Base-by-base conservation (phyloP, 2,329 filamentous ascomycete species). In the Verruconis gallopava region DNA sequence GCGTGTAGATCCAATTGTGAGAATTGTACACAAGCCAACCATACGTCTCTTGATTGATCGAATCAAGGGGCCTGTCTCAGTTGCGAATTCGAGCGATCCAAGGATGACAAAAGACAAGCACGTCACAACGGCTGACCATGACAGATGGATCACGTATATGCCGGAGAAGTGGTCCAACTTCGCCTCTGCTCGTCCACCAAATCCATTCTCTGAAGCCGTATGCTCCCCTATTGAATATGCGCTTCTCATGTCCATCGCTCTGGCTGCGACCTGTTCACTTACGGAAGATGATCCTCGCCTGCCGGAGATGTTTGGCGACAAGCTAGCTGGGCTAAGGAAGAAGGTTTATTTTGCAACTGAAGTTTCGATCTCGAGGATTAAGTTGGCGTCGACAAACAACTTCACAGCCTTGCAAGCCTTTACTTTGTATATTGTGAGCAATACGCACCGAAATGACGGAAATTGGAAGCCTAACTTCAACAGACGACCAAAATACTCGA, bases 391-490 rank as follows among this genome's bases (percentile, higher is more conserved):
- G 13, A 40, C 21, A 2, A 18, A 30, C 4, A 28, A 40, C 15
- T 22, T 40, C 25, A 28, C 19, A 12, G 15, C 38, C 2, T 14
- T 40, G 9, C 38, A 40, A 17, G 38, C 38, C 11, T 40, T 40
- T 17, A 19, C 22, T 5, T 18, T 40, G 4, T 5, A 22, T 28
- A 32, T 36, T 13, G 33, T 36, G 17, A 6, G 33, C 33, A 13
- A 6, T 30, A 9, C n/a, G 25, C 9, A 15, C 33, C 17, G 6
- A 11, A 15, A 6, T 36, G 11, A 9, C 6, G 9, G 33, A 15
- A 13, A 30, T 30, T 9, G 6, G 9, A 30, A n/a, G 25, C 25
- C n/a, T 9, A 30, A 9, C 9, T 9, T 30, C 25, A 30, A 30
- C 25, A 30, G 25, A 30, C 25, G 25, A 30, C 25, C 9, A 30